These are phyloP conservation scores for Lipomyces orientalis DNA, from an alignment of 805 yeast species.

Conservation along the genomic window DNA sequence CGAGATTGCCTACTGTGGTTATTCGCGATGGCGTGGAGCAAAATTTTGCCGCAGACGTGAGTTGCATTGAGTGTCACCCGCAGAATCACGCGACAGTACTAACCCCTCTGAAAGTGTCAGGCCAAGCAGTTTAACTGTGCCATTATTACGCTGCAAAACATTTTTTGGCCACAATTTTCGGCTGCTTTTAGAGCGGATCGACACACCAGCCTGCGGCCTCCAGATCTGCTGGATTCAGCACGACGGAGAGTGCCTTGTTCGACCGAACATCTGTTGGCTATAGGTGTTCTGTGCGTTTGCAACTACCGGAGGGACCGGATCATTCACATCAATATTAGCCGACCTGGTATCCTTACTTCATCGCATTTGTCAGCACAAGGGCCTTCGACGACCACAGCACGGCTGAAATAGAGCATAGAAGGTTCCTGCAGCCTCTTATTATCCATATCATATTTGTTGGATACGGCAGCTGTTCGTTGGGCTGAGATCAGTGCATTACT, in stretches of 20 bases:
- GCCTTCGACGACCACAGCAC: not conserved
- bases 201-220: not conserved
- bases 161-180: not conserved
- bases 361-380: not conserved
- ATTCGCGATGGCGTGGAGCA: not conserved
- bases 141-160: not conserved
- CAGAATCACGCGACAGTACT: not conserved
- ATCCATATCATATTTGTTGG: not conserved
- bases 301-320: not conserved
- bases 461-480: not conserved
- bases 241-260: not conserved
- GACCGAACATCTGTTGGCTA: not conserved
- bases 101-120: not conserved
- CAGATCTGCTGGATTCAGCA: not conserved
- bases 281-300: not conserved
- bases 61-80: not conserved
- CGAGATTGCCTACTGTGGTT: not conserved
- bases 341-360: not conserved
- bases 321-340: not conserved
- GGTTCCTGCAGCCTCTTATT: not conserved
- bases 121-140: not conserved
- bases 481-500: no score
- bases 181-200: not conserved
- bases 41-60: not conserved
- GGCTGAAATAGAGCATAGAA: not conserved